Base-by-base conservation (phyloP, 2,329 filamentous ascomycete genomes). In the Teratosphaeriaceae sp. region DNA sequence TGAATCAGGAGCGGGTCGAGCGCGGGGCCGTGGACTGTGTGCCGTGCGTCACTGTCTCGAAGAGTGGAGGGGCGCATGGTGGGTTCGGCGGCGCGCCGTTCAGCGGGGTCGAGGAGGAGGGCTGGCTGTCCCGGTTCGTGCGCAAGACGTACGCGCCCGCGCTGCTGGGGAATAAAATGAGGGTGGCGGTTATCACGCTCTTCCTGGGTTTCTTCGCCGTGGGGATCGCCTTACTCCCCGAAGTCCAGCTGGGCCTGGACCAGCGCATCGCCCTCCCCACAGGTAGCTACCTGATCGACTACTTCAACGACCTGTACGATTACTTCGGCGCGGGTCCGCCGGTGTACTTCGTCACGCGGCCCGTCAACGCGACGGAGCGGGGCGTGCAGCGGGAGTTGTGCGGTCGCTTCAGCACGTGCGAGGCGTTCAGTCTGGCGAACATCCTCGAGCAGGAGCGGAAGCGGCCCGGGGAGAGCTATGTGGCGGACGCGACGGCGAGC, bases 381-480 rank as follows among this genome's bases (percentile, higher is more conserved):
- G 59, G 69, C 24, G 78, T 87, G 47, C 94, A 98, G 64, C 84
- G 85, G 60, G 80, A 94, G 49, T 74, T 98, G 3, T 98, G 92
- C 65, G 88, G 88, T 24, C 80, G 88, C 12, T 97, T 95, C 62
- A 88, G 88, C 0, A 86, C 88, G 0, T 98, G 94, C 65, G 75
- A 95, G 50, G 73, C 82, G 27, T 78, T 84, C 46, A 96, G 89
- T 0, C 71, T 98, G 3, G 80, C 88, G 29, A 96, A 95, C 58
- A 82, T 95, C 1, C 73, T 98, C 3, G 94, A 98, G 62, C 86
- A 92, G 54, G 94, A 98, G 67, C 81, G 92, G 9, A 97, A 96
- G 68, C 80, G 92, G 27, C 77, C 88, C 0, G 79, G 94, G 5
- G 73, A 90, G 1, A 96, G 88, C 1, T 97, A 88, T 63, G 87